Evolutionary conservation across 345 rosid species (phyloP), one percentile per base, ranked within the genome.

Genomic region (Salix brachista): DNA sequence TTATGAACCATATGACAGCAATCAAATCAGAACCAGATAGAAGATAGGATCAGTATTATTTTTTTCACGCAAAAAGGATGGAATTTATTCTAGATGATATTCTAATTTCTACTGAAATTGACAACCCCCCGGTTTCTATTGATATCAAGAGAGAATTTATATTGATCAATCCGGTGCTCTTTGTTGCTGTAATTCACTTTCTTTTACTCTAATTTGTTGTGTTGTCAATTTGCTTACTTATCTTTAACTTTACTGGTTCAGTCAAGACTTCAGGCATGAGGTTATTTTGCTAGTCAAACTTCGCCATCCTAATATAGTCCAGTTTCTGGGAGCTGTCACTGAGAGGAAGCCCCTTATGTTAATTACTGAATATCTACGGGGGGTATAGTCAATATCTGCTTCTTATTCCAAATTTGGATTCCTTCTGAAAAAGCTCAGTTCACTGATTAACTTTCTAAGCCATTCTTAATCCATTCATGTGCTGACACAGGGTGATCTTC

Each of bases 191-290:
- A 41, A 77, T 44, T 23, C 46, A 76, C n/a, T 75, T 13, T 61
- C 50, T 28, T 26, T 12, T 44, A 13, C 21, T 44, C 46, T 54
- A 3, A 2, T 26, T 14, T 39, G 18, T 39, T 54, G 1, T 81
- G 12, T 26, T 75, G 11, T 68, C 39, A 44, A 72, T 37, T 67
- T 44, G 56, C 52, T 83, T 26, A 68, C 80, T 48, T 60, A 23
- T 76, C 78, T 83, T 56, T 71, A 48, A 39, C 72, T 81, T 79
- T 75, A 68, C 18, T 70, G 78, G 73, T 83, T 75, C 97, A 96
- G 99, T 78, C 98, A 93, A 88, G 99, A 96, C 86, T 96, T 96
- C 88, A 92, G 99, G 85, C 99, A 93, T 83, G 99, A 96, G 86
- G 98, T 93, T 80, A 91, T 90, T 81, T 87, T 96, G 85, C 92